Evolutionary conservation across 108 stramenopile genomes (phyloP).

Genomic region (Nitzschia sp.): DNA sequence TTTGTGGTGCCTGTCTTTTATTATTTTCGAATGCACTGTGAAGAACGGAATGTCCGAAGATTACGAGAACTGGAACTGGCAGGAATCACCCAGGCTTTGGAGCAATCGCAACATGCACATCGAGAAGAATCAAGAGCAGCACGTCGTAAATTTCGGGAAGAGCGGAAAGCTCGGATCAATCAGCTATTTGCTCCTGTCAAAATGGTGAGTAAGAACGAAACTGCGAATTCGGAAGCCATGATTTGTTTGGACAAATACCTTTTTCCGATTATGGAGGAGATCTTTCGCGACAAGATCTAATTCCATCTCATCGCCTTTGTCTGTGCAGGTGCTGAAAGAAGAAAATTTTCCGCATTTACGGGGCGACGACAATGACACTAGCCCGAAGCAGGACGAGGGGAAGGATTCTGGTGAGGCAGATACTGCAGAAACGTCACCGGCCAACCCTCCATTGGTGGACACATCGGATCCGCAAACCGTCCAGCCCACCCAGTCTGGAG

Average conservation of each 20-base stretch:
- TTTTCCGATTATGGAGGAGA: too few relatives aligned
- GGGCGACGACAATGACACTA: not conserved
- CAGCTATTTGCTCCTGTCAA: constrained; percentile 47
- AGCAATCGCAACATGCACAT: constrained; percentile 29
- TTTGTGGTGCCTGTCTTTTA: constrained; percentile 49
- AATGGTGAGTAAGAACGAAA: constrained; percentile 43
- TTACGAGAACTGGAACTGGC: constrained; percentile 30
- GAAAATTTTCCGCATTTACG: constrained; percentile 18
- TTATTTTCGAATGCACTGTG: constrained; percentile 47
- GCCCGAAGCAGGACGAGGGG: not conserved
- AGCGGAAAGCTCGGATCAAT: constrained; percentile 43
- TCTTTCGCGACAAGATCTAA: too few relatives aligned
- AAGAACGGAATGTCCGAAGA: constrained; percentile 33
- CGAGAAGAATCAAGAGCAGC: constrained; percentile 43
- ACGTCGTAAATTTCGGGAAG: constrained; percentile 44
- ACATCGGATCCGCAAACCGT: too few relatives aligned
- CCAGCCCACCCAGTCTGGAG: not conserved
- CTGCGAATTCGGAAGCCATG: not conserved
- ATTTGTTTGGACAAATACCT: not conserved
- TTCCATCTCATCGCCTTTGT: not conserved
- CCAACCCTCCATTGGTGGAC: not conserved
- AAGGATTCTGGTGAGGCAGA: too few relatives aligned
- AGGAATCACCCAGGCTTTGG: constrained; percentile 24
- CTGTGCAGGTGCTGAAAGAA: constrained; percentile 6
- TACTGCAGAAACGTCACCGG: not conserved